Evolutionary conservation across 2,329 filamentous ascomycete species (phyloP).

Genomic region (Meredithiella fracta): DNA sequence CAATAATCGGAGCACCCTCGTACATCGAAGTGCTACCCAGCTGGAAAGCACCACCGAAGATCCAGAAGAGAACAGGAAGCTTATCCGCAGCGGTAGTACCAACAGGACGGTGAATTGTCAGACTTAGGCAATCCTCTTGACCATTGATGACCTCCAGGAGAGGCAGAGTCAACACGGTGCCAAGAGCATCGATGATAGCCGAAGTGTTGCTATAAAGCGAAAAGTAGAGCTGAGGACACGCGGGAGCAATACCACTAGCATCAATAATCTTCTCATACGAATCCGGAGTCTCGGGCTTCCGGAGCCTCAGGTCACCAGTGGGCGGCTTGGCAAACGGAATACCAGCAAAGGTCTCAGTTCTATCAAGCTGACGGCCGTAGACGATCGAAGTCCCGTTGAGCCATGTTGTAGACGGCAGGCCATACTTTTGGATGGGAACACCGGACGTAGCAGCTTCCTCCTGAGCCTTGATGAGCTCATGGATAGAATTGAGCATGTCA

Average conservation of each 20-base stretch:
- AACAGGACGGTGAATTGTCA: constrained; percentile 31
- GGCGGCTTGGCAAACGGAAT: constrained; percentile 50
- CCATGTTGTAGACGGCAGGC: not conserved
- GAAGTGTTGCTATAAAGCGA: constrained; percentile 23
- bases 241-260: constrained; percentile 30
- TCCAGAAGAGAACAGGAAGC: constrained; percentile 41
- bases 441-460: constrained; percentile 5
- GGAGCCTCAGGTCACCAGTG: constrained; percentile 39
- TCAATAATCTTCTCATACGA: constrained; percentile 33
- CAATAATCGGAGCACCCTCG: constrained; percentile 23
- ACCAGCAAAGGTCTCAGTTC: constrained; percentile 42
- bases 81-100: constrained; percentile 27
- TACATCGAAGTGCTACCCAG: constrained; percentile 23
- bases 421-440: constrained; percentile 6
- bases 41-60: constrained; percentile 36
- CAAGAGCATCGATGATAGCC: constrained; percentile 23
- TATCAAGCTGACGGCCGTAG: constrained; percentile 16
- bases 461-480: not conserved
- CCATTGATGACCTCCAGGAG: constrained; percentile 28
- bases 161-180: constrained; percentile 26
- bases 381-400: constrained; percentile 11
- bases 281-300: constrained; percentile 37
- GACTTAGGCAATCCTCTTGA: constrained; percentile 35
- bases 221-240: constrained; percentile 44
- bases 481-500: constrained; percentile 1